A percentile compares a stretch with the other conserved stretches of the same genome.
phyloP scores from a whole-genome alignment of 495 filamentous ascomycete species.

The Ramalina peruviana region DNA sequence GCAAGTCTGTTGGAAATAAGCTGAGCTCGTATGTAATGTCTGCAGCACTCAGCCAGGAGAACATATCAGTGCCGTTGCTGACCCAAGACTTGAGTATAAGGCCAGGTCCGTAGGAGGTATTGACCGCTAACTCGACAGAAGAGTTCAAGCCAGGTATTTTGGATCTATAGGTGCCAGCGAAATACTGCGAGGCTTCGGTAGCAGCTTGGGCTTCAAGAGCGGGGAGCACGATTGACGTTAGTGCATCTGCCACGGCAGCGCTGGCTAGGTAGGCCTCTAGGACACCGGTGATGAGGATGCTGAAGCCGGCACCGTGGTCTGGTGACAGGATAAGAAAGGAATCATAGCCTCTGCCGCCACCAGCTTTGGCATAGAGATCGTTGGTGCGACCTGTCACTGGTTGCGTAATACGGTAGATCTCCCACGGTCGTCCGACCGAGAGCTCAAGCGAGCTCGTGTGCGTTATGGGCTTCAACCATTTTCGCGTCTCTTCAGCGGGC shows the following conservation, averaged over 20 bases:
- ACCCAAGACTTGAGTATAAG: slow-evolving; percentile 32
- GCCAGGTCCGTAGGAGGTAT: slow-evolving; percentile 21
- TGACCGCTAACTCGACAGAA: slow-evolving; percentile 20
- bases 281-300: slow-evolving; percentile 15
- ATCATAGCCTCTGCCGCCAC: slow-evolving; percentile 26
- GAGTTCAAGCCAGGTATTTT: slow-evolving; percentile 19
- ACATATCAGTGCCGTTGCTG: slow-evolving; percentile 33
- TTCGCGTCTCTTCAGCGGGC: slow-evolving; percentile 27
- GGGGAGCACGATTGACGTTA: slow-evolving; percentile 20
- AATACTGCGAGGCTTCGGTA: slow-evolving; percentile 18
- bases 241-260: slow-evolving; percentile 14
- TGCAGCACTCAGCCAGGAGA: slow-evolving; percentile 16
- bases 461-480: slow-evolving; percentile 42
- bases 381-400: slow-evolving; percentile 16
- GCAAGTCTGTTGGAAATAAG: slow-evolving; percentile 20
- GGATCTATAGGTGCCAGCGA: slow-evolving; percentile 24
- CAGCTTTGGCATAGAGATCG: slow-evolving; percentile 31
- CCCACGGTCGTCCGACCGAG: slow-evolving; percentile 45
- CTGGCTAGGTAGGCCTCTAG: background rate
- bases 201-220: slow-evolving; percentile 22
- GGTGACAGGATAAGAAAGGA: slow-evolving; percentile 23
- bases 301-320: slow-evolving; percentile 29
- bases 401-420: slow-evolving; percentile 26
- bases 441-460: slow-evolving; percentile 33
- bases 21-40: slow-evolving; percentile 3